Percentiles rank a stretch among this genome's conserved stretches.
Evolutionary conservation across 164 flowering plant genomes (phyloP).

Genomic region (Taxillus chinensis): DNA sequence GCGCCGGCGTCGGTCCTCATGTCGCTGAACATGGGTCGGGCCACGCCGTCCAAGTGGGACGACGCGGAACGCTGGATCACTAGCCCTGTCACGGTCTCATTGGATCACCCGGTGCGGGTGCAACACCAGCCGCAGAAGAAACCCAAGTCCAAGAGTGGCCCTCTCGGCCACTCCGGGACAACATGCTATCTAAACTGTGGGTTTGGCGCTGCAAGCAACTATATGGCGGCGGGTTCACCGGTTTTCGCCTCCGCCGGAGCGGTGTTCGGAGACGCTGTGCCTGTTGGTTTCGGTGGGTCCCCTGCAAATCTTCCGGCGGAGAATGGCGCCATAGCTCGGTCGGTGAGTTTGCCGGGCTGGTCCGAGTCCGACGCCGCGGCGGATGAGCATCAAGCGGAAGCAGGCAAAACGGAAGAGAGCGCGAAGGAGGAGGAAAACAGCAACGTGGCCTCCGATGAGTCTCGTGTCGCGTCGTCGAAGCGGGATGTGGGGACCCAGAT

Average conservation of each 20-base stretch:
- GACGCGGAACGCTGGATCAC: slow-evolving; percentile 75
- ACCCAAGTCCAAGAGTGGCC: slow-evolving; percentile 56
- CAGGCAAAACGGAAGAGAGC: no score
- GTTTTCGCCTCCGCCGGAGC: slow-evolving; percentile 26
- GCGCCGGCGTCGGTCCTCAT: slow-evolving; percentile 12
- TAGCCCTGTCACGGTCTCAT: slow-evolving; percentile 32
- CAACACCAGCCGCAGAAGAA: slow-evolving; percentile 27
- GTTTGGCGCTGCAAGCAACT: slow-evolving; percentile 17
- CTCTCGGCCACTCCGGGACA: slow-evolving; percentile 26
- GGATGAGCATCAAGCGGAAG: not conserved
- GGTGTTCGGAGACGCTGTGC: not conserved
- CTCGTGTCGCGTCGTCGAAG: slow-evolving; percentile 8
- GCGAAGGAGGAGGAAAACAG: no score
- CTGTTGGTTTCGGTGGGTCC: no score
- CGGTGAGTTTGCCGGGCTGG: slow-evolving; percentile 15
- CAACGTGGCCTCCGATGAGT: no score
- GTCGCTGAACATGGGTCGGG: slow-evolving; percentile 39
- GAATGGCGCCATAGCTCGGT: not conserved
- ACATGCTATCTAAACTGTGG: slow-evolving; percentile 13
- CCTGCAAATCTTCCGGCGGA: not conserved
- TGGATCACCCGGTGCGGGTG: slow-evolving; percentile 3
- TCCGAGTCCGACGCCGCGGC: slow-evolving; percentile 24
- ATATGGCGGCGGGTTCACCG: not conserved
- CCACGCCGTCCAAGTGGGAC: slow-evolving; percentile 64
- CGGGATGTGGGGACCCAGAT: slow-evolving; percentile 62